Evolutionary conservation across 495 filamentous ascomycete genomes (phyloP), one percentile per base, ranked within the genome.

Genomic region (Lophiotrema nucula): DNA sequence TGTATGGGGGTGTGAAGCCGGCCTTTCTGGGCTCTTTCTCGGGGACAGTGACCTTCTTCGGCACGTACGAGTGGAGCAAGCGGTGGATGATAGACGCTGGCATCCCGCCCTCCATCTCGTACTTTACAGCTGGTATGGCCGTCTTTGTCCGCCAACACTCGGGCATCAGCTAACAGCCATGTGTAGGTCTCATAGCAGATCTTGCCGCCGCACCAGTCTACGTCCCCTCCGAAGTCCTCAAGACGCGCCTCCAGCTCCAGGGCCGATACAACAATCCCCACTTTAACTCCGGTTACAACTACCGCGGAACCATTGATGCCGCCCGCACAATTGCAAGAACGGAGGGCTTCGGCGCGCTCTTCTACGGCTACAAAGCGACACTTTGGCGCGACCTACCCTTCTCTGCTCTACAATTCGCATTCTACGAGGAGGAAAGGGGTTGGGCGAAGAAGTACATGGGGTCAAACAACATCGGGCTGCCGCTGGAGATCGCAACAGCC

Each of bases 311-410:
- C 1, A 62, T 79, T 13, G 85, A 98, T 72, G 93, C 92, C 1
- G 81, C 85, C 18, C 81, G 85, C 57, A 95, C 89, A 1, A 97
- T 98, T 31, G 76, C 92, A 25, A 82, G 81, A 26, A 78, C 79
- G 28, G 95, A 97, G 74, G 93, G 93, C 0, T 75, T 89, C 28
- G 78, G 81, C 0, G 93, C 95, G 13, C 78, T 98, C 1, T 97
- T 96, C 70, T 86, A 95, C 67, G 95, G 95, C 1, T 98, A 93
- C 70, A 92, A 91, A 67, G 87, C 93, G 15, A 98, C 93, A 0
- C 83, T 98, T 21, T 95, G 88, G 76, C 88, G 93, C 54, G 93
- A 97, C 68, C 81, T 98, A 4, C 93, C 93, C 1, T 98, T 95
- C 69, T 96, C 90, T 11, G 93, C 93, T 0, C 74, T 98, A 6